These are phyloP conservation scores for Byssochlamys sp. DNA, from an alignment of 2,329 filamentous ascomycete species.

Conservation along the genomic window DNA sequence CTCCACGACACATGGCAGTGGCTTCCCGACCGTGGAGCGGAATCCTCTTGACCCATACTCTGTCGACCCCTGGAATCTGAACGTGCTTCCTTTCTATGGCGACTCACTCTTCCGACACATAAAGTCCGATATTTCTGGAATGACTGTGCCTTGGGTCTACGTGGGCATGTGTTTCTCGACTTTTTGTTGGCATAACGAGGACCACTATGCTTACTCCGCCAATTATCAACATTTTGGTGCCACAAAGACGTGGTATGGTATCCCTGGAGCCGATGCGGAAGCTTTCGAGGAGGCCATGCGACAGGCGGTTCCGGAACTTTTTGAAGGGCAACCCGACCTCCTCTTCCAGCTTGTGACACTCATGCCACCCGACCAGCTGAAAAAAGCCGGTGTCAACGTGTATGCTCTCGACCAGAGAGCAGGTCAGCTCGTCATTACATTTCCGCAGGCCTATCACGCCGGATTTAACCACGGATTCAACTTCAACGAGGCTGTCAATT, in stretches of 20 bases:
- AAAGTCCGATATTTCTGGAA: slow-evolving; percentile 95
- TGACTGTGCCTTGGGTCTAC: slow-evolving; percentile 98
- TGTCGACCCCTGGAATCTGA: slow-evolving; percentile 90
- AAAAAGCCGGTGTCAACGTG: slow-evolving; percentile 83
- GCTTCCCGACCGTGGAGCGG: slow-evolving; percentile 87
- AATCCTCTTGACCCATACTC: slow-evolving; percentile 80
- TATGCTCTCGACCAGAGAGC: slow-evolving; percentile 93
- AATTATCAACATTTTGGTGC: slow-evolving; percentile 98
- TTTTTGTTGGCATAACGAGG: slow-evolving; percentile 98
- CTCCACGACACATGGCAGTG: slow-evolving; percentile 92
- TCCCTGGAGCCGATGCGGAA: slow-evolving; percentile 83
- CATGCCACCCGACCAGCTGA: slow-evolving; percentile 81
- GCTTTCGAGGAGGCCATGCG: slow-evolving; percentile 94
- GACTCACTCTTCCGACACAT: slow-evolving; percentile 94
- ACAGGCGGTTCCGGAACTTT: slow-evolving; percentile 87
- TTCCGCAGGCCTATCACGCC: slow-evolving; percentile 92
- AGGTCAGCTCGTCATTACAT: slow-evolving; percentile 91
- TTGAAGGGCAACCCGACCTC: slow-evolving; percentile 91
- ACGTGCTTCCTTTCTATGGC: slow-evolving; percentile 76
- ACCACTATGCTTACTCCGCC: slow-evolving; percentile 93
- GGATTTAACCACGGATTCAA: slow-evolving; percentile 99
- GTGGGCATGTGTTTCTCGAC: slow-evolving; percentile 99
- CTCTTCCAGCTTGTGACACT: slow-evolving; percentile 96
- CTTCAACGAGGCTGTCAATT: slow-evolving; percentile 97
- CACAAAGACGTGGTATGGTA: slow-evolving; percentile 98